Evolutionary conservation across 805 yeast genomes (phyloP).

Genomic region (Diddensiella santjacobensis): DNA sequence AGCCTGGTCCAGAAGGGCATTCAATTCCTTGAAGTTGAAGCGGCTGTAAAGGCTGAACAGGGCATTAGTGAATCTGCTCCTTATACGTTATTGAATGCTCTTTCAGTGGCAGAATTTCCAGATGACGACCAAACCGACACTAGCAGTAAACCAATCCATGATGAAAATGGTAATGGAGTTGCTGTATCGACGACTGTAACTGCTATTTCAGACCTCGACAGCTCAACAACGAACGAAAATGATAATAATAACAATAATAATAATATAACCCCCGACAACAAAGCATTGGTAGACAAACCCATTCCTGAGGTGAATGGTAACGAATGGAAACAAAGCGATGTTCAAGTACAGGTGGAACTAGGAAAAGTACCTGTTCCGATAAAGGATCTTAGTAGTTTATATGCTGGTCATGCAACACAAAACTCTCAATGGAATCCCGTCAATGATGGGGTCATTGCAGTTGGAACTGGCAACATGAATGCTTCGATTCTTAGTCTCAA

Average conservation of each 20-base stretch:
- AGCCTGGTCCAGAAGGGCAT: conserved; percentile 83
- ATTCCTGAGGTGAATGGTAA: background rate
- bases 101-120: conserved; percentile 15
- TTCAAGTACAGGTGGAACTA: conserved; percentile 3
- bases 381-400: conserved; percentile 1
- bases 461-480: conserved; percentile 10
- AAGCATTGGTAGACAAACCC: conserved; percentile 1
- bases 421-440: conserved; percentile 11
- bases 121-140: background rate
- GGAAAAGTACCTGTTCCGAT: background rate
- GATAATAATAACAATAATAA: background rate
- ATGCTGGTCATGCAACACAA: conserved; percentile 8
- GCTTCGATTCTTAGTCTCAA: background rate
- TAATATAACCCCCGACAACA: background rate
- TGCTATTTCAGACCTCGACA: background rate
- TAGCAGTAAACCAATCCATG: background rate
- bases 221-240: background rate
- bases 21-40: conserved; percentile 67
- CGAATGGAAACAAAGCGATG: background rate
- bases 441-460: conserved; percentile 8
- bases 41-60: conserved; percentile 39
- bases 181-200: background rate
- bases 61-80: conserved; percentile 22
- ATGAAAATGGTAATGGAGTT: background rate
- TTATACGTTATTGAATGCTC: conserved; percentile 18